phyloP scores from a whole-genome alignment of 1,139 yeast species.

The Zygosaccharomyces sapae region DNA sequence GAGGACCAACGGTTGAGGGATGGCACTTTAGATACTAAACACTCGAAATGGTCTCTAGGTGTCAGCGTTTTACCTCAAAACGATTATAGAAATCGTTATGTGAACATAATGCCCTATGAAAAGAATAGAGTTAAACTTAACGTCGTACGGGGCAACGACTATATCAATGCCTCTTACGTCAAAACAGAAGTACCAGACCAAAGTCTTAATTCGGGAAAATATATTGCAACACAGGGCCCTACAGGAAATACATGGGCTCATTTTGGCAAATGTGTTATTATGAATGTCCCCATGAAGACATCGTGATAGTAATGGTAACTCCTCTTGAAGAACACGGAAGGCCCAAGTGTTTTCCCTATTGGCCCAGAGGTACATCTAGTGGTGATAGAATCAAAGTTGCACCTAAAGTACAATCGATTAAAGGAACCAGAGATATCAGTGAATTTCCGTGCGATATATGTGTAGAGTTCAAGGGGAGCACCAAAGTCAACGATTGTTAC shows the following conservation, averaged over 20 bases:
- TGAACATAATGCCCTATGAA: conserved; percentile 59
- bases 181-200: conserved; percentile 29
- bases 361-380: conserved; percentile 44
- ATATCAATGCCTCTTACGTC: conserved; percentile 46
- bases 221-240: conserved; percentile 75
- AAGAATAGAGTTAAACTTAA: conserved; percentile 47
- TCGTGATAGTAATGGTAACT: conserved; percentile 82
- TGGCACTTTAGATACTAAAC: conserved; percentile 30
- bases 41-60: conserved; percentile 35
- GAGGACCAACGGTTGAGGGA: conserved; percentile 39
- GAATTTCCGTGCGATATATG: conserved; percentile 23
- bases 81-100: conserved; percentile 47
- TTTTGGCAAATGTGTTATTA: conserved; percentile 84
- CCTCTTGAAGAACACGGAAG: conserved; percentile 59
- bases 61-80: conserved; percentile 33
- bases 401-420: conserved; percentile 23
- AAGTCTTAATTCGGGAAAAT: conserved; percentile 31
- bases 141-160: conserved; percentile 37
- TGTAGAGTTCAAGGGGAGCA: conserved; percentile 19
- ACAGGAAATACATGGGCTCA: conserved; percentile 54
- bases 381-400: conserved; percentile 13
- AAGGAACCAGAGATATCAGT: conserved; percentile 22
- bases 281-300: conserved; percentile 42
- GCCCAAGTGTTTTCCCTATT: conserved; percentile 69
- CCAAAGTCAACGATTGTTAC: conserved; percentile 24